A percentile compares a stretch with the other conserved stretches of the same genome.
Conservation (phyloP, 805 yeast species). For the Kodamaea sagamina region DNA sequence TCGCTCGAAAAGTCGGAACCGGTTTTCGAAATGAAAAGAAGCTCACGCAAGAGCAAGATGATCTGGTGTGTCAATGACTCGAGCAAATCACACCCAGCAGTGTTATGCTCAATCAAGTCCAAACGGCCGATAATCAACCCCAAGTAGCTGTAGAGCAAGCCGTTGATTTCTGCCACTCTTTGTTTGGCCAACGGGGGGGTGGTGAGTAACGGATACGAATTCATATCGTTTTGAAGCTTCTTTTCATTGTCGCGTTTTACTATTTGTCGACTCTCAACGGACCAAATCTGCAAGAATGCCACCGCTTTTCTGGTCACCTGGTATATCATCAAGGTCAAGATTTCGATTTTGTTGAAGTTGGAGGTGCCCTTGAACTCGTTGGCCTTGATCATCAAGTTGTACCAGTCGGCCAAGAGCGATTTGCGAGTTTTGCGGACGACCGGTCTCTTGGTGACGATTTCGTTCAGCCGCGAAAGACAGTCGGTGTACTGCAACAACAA, state of each 20-base stretch:
- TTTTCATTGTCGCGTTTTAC: conserved; percentile 39
- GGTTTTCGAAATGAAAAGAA: conserved; percentile 58
- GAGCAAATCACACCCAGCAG: conserved; percentile 65
- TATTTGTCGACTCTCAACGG: conserved; percentile 55
- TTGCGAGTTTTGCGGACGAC: conserved; percentile 65
- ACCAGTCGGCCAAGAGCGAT: conserved; percentile 76
- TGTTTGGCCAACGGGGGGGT: conserved; percentile 62
- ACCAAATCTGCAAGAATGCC: conserved; percentile 71
- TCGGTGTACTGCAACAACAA: conserved; percentile 63
- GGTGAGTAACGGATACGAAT: conserved; percentile 46
- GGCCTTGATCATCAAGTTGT: conserved; percentile 72
- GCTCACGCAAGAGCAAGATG: conserved; percentile 62
- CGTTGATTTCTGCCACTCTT: conserved; percentile 65
- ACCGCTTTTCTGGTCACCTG: conserved; percentile 68
- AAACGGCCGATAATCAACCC: conserved; percentile 73
- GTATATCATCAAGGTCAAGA: conserved; percentile 61
- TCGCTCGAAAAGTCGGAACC: conserved; percentile 43
- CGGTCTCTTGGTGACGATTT: conserved; percentile 63
- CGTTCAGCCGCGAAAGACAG: conserved; percentile 73
- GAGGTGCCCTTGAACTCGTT: conserved; percentile 70
- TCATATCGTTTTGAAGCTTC: conserved; percentile 37
- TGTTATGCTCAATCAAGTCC: conserved; percentile 74
- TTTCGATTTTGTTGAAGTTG: conserved; percentile 57
- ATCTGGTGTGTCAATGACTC: conserved; percentile 71
- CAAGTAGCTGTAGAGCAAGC: conserved; percentile 58